Percentiles rank a stretch among this genome's conserved stretches.
These are phyloP conservation scores for Uncinocarpus reesii DNA, from an alignment of 2,329 filamentous ascomycete genomes.

Conservation along the genomic window DNA sequence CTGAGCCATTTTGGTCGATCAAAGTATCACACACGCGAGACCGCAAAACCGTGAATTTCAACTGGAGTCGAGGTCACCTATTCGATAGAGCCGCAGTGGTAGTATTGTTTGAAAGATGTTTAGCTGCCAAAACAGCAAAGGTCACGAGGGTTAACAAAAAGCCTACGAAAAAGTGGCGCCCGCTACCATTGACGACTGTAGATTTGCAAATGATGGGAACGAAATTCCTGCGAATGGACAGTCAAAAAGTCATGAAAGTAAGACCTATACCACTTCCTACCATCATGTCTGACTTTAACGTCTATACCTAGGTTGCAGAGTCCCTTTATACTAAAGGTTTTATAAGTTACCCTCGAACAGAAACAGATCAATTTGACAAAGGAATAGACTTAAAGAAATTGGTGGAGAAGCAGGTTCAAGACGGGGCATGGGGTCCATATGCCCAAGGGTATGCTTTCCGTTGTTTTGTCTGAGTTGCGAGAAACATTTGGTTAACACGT, in stretches of 20 bases:
- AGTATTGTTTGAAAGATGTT: constrained; percentile 75
- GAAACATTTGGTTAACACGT: too few relatives aligned
- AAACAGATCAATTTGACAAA: constrained; percentile 89
- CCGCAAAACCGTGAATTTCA: constrained; percentile 68
- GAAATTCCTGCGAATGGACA: constrained; percentile 76
- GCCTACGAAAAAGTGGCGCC: constrained; percentile 87
- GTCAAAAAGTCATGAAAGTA: constrained; percentile 77
- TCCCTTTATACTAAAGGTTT: constrained; percentile 84
- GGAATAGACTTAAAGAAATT: constrained; percentile 74
- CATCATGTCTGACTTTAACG: background rate
- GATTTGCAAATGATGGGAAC: constrained; percentile 95
- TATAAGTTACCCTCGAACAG: constrained; percentile 94
- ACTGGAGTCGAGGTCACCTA: constrained; percentile 69
- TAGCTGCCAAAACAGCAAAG: constrained; percentile 63
- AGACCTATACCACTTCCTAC: background rate
- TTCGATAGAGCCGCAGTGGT: constrained; percentile 78
- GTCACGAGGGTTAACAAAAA: constrained; percentile 82
- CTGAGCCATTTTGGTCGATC: constrained; percentile 88
- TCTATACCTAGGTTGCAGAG: constrained; percentile 52
- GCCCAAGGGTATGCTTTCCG: constrained; percentile 54
- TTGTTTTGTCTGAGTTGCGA: too few relatives aligned
- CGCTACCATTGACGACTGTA: constrained; percentile 85
- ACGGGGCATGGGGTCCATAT: constrained; percentile 67
- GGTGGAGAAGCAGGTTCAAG: constrained; percentile 72
- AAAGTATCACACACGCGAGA: constrained; percentile 71